Evolutionary conservation across 768 basidiomycete genomes (phyloP).

Genomic region (Russula abietina): DNA sequence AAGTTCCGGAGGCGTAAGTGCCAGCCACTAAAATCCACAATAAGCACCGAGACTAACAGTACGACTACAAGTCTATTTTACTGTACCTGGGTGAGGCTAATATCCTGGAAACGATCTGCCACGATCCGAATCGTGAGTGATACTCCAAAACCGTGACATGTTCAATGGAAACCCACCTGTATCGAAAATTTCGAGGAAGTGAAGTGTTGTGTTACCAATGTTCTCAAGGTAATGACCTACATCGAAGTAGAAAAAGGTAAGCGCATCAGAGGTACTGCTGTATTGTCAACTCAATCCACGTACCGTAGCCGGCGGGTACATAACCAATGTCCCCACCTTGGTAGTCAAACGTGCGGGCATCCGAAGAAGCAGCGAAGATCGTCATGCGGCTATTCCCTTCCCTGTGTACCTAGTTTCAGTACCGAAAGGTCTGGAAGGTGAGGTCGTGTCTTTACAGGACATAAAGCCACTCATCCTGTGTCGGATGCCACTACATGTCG

Average conservation of each 20-base stretch:
- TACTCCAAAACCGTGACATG: background rate
- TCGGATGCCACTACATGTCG: conserved; percentile 56
- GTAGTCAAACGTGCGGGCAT: conserved; percentile 56
- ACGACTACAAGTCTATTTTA: background rate
- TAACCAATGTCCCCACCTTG: conserved; percentile 59
- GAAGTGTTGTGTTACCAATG: conserved; percentile 36
- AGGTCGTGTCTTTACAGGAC: conserved; percentile 38
- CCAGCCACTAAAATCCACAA: conserved; percentile 15
- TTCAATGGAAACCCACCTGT: conserved; percentile 25
- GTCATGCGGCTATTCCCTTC: conserved; percentile 51
- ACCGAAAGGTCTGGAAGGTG: background rate
- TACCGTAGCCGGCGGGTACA: conserved; percentile 53
- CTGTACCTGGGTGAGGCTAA: conserved; percentile 30
- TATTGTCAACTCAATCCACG: conserved; percentile 5
- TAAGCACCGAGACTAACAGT: background rate
- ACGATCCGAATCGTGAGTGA: background rate
- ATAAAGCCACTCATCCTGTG: conserved; percentile 58
- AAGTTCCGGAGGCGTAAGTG: conserved; percentile 35
- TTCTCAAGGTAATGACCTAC: conserved; percentile 41
- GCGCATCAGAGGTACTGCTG: background rate
- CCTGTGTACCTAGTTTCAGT: conserved; percentile 31
- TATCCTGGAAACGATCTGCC: conserved; percentile 31
- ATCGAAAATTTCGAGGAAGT: conserved; percentile 39
- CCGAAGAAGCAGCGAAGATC: conserved; percentile 47
- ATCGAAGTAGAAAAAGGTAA: background rate